Evolutionary conservation across 1,284 basidiomycete genomes (phyloP), one percentile per base, ranked within the genome.

Genomic region (Tetrapyrgos nigripes): DNA sequence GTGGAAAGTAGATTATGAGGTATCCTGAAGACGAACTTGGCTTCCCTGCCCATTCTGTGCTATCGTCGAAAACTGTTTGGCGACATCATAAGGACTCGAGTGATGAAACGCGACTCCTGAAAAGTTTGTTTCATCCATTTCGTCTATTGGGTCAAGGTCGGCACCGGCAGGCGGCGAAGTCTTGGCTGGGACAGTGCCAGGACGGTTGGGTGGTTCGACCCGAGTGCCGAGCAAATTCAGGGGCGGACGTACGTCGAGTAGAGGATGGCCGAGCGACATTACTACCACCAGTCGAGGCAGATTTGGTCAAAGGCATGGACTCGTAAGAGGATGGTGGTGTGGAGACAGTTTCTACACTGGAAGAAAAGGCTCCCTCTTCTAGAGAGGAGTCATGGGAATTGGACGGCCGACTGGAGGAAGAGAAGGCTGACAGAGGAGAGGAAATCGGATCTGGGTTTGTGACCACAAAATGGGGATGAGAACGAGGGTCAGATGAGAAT

Each of bases 81-180:
- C 78, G 2, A 81, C 85, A 64, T 92, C 88, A 66, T 91, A 92
- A 23, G 88, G 89, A 0, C 89, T 85, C 46, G 76, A 77, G 63
- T 91, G 87, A 68, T 91, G 89, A 62, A 87, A 74, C 14, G 77
- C 71, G 17, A 79, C 61, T 3, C 88, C 89, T 55, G 85, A 77
- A 3, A 88, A 87, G 68, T 85, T 87, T 13, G 83, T 83, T 68
- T 90, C 88, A 66, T 92, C 90, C 40, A 92, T 71, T 69, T 91
- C 87, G 66, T 92, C 89, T 60, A 92, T 88, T 27, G 80, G 79
- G 72, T 91, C 90, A 50, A 92, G 77, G 55, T 49, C 47, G 55
- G 35, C n/a, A 35, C 44, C 37, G 28, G 40, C 46, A 3, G 49
- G 23, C 33, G n/a, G 26, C 19, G 53, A 48, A 37, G 27, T 44